Evolutionary conservation across 169 alveolate species (phyloP).

Genomic region (Cardiosporidium cionae): DNA sequence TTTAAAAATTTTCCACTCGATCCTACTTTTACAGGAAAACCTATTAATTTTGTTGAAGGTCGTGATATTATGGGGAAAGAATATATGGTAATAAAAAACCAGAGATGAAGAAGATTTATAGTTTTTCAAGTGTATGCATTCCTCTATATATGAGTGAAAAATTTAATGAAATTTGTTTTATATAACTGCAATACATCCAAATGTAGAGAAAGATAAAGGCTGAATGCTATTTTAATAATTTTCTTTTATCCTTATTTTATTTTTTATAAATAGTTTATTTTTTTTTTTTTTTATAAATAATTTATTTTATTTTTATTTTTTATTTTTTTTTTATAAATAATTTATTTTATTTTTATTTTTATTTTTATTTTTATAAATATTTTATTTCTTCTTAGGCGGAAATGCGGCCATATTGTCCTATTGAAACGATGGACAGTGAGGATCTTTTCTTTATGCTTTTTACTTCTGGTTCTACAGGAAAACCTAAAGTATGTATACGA

Average conservation of each 20-base stretch:
- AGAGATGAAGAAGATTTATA: too few species aligned
- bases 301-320: background rate
- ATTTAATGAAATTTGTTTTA: too few species aligned
- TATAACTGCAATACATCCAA: too few species aligned
- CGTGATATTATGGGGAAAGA: too few species aligned
- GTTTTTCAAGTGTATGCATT: too few species aligned
- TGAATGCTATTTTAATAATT: too few species aligned
- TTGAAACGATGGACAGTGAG: slow-evolving; percentile 86
- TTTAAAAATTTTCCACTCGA: too few species aligned
- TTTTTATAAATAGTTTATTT: background rate
- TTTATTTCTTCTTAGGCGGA: slow-evolving; percentile 23
- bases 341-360: background rate
- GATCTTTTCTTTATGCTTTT: slow-evolving; percentile 84
- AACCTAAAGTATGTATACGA: slow-evolving; percentile 69
- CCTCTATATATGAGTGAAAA: too few species aligned
- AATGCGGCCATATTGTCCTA: slow-evolving; percentile 79
- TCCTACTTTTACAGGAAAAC: too few species aligned
- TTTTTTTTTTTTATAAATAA: background rate
- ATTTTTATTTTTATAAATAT: background rate
- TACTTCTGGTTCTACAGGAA: slow-evolving; percentile 95
- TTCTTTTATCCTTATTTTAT: background rate
- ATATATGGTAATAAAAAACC: too few species aligned
- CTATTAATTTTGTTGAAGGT: too few species aligned
- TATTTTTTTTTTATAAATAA: background rate
- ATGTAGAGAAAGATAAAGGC: too few species aligned